phyloP scores from a whole-genome alignment of 2,329 filamentous ascomycete species.

The Fusarium algeriense region DNA sequence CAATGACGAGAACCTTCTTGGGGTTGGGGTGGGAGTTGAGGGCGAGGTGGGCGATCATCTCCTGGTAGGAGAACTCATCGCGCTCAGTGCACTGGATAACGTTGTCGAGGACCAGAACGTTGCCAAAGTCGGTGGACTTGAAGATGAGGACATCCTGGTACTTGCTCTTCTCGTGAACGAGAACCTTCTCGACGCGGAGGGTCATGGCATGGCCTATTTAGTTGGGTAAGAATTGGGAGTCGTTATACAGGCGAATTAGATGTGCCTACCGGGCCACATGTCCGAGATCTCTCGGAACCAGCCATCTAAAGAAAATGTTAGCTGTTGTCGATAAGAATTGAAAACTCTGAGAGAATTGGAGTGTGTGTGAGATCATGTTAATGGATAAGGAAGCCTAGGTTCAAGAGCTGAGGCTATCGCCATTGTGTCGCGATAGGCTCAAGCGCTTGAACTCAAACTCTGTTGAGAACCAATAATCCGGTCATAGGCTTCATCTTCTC shows the following conservation, averaged over 20 bases:
- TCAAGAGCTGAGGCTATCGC: background rate
- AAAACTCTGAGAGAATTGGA: conserved; percentile 11
- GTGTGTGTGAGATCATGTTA: background rate
- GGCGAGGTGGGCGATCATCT: conserved; percentile 99
- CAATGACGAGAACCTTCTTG: conserved; percentile 98
- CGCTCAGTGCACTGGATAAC: conserved; percentile 99
- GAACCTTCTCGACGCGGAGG: conserved; percentile 95
- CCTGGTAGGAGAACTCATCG: conserved; percentile 99
- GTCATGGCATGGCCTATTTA: conserved; percentile 91
- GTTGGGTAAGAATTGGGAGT: conserved; percentile 8
- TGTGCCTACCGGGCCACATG: conserved; percentile 85
- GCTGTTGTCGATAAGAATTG: conserved; percentile 9
- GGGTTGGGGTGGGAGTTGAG: conserved; percentile 99
- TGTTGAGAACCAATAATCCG: background rate
- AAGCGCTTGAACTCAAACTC: background rate
- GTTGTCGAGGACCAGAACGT: conserved; percentile 96
- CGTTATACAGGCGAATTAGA: background rate
- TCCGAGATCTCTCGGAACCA: conserved; percentile 99
- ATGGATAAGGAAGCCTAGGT: background rate
- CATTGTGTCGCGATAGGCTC: background rate
- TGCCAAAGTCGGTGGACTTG: conserved; percentile 97
- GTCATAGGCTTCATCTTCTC: background rate
- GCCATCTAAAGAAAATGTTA: conserved; percentile 76
- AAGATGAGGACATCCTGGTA: conserved; percentile 99
- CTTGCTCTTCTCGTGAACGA: conserved; percentile 99